Conservation (phyloP, 768 basidiomycete genomes). For the Pulveroboletus ravenelii region DNA sequence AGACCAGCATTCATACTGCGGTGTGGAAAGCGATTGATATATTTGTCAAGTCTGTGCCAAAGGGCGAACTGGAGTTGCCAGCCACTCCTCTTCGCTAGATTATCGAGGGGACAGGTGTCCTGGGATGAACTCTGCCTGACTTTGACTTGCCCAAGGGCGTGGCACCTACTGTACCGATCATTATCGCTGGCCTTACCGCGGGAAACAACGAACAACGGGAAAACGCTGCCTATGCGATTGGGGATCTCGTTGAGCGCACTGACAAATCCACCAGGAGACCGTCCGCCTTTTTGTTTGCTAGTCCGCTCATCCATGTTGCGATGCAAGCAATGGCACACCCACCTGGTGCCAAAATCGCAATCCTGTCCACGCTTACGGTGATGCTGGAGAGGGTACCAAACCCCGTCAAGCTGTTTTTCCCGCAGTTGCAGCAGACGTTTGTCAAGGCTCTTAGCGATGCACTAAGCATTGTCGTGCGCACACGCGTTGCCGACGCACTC, state of each 20-base stretch:
- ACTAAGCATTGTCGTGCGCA: constrained; percentile 74
- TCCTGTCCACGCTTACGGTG: constrained; percentile 77
- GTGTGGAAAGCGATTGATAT: constrained; percentile 80
- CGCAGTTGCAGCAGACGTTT: constrained; percentile 93
- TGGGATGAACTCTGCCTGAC: constrained; percentile 75
- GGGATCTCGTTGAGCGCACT: constrained; percentile 90
- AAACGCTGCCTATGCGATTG: constrained; percentile 91
- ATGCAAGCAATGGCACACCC: constrained; percentile 89
- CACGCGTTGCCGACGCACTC: constrained; percentile 76
- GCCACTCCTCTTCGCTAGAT: constrained; percentile 85
- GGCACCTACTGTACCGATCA: constrained; percentile 76
- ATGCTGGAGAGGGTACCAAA: constrained; percentile 83
- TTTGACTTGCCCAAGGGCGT: constrained; percentile 84
- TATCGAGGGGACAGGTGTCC: constrained; percentile 79
- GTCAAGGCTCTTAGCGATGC: constrained; percentile 88
- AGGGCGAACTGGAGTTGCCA: constrained; percentile 88
- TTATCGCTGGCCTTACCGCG: constrained; percentile 88
- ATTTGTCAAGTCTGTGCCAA: constrained; percentile 86
- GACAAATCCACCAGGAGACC: constrained; percentile 85
- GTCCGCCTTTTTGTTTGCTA: constrained; percentile 92
- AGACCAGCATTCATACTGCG: constrained; percentile 70
- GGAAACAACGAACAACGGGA: constrained; percentile 95
- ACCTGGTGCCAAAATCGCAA: constrained; percentile 88
- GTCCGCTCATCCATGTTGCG: constrained; percentile 92
- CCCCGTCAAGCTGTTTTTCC: constrained; percentile 97